A percentile compares a stretch with the other conserved stretches of the same genome.
phyloP scores from a whole-genome alignment of 495 filamentous ascomycete genomes.

The Podospora pseudopauciseta region DNA sequence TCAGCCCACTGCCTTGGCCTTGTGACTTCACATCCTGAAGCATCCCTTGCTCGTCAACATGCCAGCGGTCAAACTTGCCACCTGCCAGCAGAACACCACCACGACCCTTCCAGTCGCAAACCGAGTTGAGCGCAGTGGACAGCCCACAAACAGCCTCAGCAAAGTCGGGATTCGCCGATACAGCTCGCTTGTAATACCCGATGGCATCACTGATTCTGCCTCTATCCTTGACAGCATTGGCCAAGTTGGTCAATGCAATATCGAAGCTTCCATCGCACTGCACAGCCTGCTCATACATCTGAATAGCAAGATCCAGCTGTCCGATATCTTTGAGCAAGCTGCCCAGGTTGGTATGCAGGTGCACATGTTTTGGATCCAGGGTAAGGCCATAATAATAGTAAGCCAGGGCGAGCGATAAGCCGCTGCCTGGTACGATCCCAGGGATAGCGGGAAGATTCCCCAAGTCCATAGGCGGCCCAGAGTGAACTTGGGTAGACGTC shows the following conservation, averaged over 20 bases:
- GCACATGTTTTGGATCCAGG: slow-evolving; percentile 87
- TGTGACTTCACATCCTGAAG: slow-evolving; percentile 66
- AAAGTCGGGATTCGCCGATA: slow-evolving; percentile 88
- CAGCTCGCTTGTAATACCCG: slow-evolving; percentile 83
- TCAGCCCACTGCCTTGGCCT: slow-evolving; percentile 71
- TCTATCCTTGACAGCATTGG: slow-evolving; percentile 97
- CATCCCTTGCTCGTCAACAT: slow-evolving; percentile 84
- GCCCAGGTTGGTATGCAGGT: slow-evolving; percentile 94
- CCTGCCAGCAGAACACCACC: slow-evolving; percentile 73
- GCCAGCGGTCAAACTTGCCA: slow-evolving; percentile 84
- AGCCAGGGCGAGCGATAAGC: slow-evolving; percentile 79
- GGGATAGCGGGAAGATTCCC: slow-evolving; percentile 55
- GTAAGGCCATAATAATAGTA: slow-evolving; percentile 94
- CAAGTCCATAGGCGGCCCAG: slow-evolving; percentile 25
- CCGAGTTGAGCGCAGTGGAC: slow-evolving; percentile 93
- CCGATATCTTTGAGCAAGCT: slow-evolving; percentile 96
- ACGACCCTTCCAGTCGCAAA: slow-evolving; percentile 91
- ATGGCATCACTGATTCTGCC: slow-evolving; percentile 91
- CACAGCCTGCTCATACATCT: slow-evolving; percentile 97
- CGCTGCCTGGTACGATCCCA: slow-evolving; percentile 80
- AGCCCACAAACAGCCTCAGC: slow-evolving; percentile 96
- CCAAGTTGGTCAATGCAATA: slow-evolving; percentile 93
- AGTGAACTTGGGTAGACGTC: slow-evolving; percentile 49
- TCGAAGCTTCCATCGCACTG: slow-evolving; percentile 89
- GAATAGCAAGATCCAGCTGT: slow-evolving; percentile 83